phyloP scores from a whole-genome alignment of 768 basidiomycete genomes.

The Suillus lakei region DNA sequence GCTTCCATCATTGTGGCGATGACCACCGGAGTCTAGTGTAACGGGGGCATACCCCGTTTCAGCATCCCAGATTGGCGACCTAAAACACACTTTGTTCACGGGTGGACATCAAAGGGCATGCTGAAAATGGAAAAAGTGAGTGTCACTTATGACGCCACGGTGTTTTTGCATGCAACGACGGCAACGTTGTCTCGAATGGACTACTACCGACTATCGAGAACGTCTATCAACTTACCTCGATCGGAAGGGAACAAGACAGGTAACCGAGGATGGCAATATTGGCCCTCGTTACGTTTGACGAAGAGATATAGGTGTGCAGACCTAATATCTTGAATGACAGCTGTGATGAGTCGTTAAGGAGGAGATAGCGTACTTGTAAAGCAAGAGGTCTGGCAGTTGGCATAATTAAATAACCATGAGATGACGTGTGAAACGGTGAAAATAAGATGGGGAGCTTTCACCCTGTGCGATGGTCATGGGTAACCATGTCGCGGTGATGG shows the following conservation, averaged over 20 bases:
- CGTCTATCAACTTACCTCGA: not conserved
- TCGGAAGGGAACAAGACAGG: not conserved
- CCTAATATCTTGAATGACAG: not conserved
- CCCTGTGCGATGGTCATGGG: not conserved
- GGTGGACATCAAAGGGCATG: not conserved
- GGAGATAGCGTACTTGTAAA: not conserved
- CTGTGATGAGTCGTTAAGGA: not conserved
- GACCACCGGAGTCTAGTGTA: not conserved
- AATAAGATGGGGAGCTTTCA: not conserved
- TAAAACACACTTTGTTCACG: too few relatives aligned
- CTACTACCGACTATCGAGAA: not conserved
- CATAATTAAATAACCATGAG: slow-evolving; percentile 3
- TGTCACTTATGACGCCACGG: not conserved
- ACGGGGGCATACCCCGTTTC: not conserved
- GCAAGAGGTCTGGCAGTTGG: not conserved
- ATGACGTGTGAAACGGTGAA: not conserved
- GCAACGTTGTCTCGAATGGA: not conserved
- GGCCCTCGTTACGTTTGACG: not conserved
- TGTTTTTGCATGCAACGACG: not conserved
- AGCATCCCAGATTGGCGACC: not conserved
- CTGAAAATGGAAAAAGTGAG: not conserved
- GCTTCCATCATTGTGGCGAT: not conserved
- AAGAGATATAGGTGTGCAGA: not conserved
- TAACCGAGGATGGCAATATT: not conserved
- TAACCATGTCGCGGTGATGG: slow-evolving; percentile 12